These are phyloP conservation scores for Eucalyptus guilfoylei DNA, from an alignment of 345 rosid genomes.

Conservation along the genomic window DNA sequence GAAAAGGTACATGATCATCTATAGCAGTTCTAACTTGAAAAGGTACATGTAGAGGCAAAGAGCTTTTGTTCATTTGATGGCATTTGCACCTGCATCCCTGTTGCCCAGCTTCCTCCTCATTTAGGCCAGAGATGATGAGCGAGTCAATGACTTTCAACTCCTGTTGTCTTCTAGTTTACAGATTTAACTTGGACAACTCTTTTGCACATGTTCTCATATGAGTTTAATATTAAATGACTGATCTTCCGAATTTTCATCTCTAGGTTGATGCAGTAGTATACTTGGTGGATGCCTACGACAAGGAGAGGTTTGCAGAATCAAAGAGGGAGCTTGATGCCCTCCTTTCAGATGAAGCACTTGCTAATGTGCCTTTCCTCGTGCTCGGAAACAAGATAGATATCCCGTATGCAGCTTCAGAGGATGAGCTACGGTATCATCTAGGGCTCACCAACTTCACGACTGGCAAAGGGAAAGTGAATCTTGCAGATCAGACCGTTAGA, in stretches of 20 bases:
- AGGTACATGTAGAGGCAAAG: not conserved
- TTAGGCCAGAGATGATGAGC: not conserved
- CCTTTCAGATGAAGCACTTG: conserved; percentile 39
- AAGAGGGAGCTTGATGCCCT: conserved; percentile 50
- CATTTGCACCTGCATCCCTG: not conserved
- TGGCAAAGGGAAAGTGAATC: conserved; percentile 45
- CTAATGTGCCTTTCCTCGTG: conserved; percentile 40
- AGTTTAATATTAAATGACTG: not conserved
- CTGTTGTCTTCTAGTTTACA: not conserved
- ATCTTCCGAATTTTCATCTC: not conserved
- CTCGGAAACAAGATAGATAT: conserved; percentile 56
- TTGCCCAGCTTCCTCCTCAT: not conserved
- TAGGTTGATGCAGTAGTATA: conserved; percentile 56
- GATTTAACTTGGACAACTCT: not conserved
- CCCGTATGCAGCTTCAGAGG: conserved; percentile 43
- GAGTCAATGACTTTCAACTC: not conserved
- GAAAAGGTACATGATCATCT: not conserved
- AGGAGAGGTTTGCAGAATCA: conserved; percentile 47
- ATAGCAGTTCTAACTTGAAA: not conserved
- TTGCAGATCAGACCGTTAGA: conserved; percentile 20
- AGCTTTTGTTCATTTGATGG: not conserved
- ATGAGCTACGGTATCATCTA: conserved; percentile 36
- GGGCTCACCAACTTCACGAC: conserved; percentile 43
- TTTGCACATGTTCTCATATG: not conserved
- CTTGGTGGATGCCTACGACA: conserved; percentile 53